Evolutionary conservation across 345 rosid species (phyloP).

Genomic region (Anastatica hierochuntica): DNA sequence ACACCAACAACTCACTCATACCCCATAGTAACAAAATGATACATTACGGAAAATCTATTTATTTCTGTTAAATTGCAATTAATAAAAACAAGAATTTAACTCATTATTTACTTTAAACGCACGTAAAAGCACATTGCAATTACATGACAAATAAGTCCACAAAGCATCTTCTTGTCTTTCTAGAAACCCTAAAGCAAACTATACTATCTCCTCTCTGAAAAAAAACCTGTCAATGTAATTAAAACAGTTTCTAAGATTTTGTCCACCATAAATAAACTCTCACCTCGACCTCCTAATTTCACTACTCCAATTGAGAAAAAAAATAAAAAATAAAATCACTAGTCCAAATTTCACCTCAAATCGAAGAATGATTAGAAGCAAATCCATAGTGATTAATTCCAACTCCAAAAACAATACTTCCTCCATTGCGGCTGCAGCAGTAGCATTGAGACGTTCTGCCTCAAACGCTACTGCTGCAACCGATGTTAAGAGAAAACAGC

Average conservation of each 20-base stretch:
- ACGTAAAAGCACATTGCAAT: slow-evolving; percentile 13
- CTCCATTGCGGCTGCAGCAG: neutral
- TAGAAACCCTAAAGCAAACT: slow-evolving; percentile 22
- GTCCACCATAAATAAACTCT: slow-evolving; percentile 25
- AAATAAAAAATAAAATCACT: neutral
- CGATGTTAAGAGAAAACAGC: neutral
- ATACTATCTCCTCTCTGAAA: neutral
- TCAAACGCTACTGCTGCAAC: slow-evolving; percentile 3
- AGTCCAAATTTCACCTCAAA: slow-evolving; percentile 9
- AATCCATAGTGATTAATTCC: slow-evolving; percentile 24
- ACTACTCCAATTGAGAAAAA: neutral
- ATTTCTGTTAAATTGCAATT: neutral
- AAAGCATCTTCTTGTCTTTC: slow-evolving; percentile 21
- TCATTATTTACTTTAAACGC: neutral
- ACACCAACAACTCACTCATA: no score
- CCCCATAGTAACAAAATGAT: no score
- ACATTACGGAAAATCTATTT: no score
- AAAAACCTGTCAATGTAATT: slow-evolving; percentile 17
- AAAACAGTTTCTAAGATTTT: slow-evolving; percentile 14
- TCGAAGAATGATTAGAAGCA: slow-evolving; percentile 26
- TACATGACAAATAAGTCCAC: slow-evolving; percentile 22
- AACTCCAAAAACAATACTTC: neutral
- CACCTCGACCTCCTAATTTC: slow-evolving; percentile 9
- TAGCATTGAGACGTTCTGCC: slow-evolving; percentile 17
- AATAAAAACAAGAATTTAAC: neutral